Base-by-base conservation (phyloP, 495 filamentous ascomycete genomes). In the Penicillium egyptiacum region DNA sequence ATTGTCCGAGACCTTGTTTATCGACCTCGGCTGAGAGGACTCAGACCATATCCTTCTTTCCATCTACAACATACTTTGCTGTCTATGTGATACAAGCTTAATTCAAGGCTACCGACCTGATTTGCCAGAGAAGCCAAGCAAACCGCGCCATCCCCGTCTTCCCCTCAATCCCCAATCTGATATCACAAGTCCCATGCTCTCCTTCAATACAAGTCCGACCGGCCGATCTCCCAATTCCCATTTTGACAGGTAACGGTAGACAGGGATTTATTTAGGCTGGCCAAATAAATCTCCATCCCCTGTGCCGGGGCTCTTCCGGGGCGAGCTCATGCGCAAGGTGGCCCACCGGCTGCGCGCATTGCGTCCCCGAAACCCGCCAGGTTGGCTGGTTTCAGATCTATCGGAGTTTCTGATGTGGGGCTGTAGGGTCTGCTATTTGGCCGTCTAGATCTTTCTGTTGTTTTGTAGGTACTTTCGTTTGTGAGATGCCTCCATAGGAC, bases 331-430 rank as follows among this genome's bases (percentile, higher is more conserved):
- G 61, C 37, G 64, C 50, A 67, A 65, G 61, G 59, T n/a, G 25
- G 22, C 10, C 57, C 56, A 43, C 42, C 55, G 59, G 52, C 41
- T 53, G 45, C 10, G 23, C 5, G 20, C 12, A 31, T 22, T 31
- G 17, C 44, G 40, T 53, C 62, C 56, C 50, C 53, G 47, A 65
- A 48, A 47, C 40, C 33, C 50, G 33, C 26, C 20, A 26, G 14
- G 16, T 19, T 10, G 35, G 49, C 45, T 12, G 39, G 55, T 65
- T 63, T 60, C 62, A 65, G 62, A 60, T 60, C 59, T 56, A 63
- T 65, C 57, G 39, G 43, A 56, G 30, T 54, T 58, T 46, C 42
- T 50, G 37, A 4, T 23, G 40, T 28, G 56, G 42, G 4, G 25
- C 30, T 30, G 25, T 19, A 41, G 23, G 31, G 42, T 42, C 12